Evolutionary conservation across 306 rosid species (phyloP).

Genomic region (Parietaria judaica): DNA sequence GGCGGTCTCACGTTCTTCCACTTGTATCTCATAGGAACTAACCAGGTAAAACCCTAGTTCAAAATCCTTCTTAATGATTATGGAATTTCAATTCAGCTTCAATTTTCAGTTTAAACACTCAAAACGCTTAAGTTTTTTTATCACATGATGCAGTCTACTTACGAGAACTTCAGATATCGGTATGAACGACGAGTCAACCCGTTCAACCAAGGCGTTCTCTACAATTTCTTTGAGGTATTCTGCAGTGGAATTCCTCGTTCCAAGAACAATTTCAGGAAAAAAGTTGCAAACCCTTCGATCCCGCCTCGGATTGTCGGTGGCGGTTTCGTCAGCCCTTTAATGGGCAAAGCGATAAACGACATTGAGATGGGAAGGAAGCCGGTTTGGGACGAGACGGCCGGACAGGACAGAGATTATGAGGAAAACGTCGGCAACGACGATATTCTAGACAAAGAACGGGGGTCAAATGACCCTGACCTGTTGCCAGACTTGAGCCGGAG

Average conservation of each 20-base stretch:
- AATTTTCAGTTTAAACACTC: too few relatives aligned
- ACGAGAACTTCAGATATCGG: conserved; percentile 67
- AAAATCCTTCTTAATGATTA: too few relatives aligned
- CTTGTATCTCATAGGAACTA: conserved; percentile 64
- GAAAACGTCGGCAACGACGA: conserved; percentile 25
- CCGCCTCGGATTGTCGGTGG: conserved; percentile 19
- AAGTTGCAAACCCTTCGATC: conserved; percentile 33
- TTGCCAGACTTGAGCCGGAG: conserved; percentile 34
- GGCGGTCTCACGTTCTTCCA: conserved; percentile 64
- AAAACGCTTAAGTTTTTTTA: too few relatives aligned
- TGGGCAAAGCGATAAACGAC: conserved; percentile 30
- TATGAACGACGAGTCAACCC: conserved; percentile 50
- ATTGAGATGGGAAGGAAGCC: conserved; percentile 38
- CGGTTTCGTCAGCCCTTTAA: conserved; percentile 29
- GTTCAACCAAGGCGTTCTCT: conserved; percentile 35
- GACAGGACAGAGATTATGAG: conserved; percentile 24
- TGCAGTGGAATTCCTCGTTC: conserved; percentile 55
- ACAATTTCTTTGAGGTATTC: conserved; percentile 50
- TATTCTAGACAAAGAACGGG: conserved; percentile 29
- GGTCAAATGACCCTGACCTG: conserved; percentile 17
- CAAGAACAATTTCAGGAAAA: conserved; percentile 50
- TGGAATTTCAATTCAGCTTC: too few relatives aligned
- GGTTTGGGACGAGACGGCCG: conserved; percentile 28
- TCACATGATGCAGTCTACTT: conserved; percentile 48
- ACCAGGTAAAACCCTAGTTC: conserved; percentile 38